These are phyloP conservation scores for Colletotrichum sublineola DNA, from an alignment of 2,329 filamentous ascomycete genomes.

Conservation along the genomic window DNA sequence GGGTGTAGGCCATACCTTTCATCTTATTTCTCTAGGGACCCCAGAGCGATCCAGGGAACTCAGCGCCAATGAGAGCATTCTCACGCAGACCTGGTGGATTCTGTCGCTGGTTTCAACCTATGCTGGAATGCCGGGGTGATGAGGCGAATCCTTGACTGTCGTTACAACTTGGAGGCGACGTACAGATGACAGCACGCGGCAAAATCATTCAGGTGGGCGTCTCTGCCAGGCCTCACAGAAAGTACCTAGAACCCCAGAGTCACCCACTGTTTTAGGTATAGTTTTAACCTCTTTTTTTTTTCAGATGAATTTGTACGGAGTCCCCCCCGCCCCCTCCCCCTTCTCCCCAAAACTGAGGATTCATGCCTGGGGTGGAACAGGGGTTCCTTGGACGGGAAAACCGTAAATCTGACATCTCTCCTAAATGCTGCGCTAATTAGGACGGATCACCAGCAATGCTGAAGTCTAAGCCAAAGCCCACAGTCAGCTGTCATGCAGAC, in stretches of 20 bases:
- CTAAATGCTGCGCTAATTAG: neutral
- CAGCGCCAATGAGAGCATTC: neutral
- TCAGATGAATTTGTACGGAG: neutral
- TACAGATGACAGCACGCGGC: neutral
- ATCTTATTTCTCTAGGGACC: neutral
- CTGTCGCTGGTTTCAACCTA: neutral
- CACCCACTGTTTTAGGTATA: neutral
- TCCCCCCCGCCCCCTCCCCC: neutral
- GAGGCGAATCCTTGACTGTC: neutral
- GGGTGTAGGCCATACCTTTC: neutral
- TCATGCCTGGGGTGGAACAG: neutral
- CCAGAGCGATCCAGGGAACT: neutral
- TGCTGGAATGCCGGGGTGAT: neutral
- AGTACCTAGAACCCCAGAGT: neutral
- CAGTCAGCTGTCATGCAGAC: neutral
- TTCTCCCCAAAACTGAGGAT: neutral
- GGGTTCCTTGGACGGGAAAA: neutral
- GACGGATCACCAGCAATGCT: neutral
- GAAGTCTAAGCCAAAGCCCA: neutral
- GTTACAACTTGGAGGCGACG: neutral
- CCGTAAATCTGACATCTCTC: neutral
- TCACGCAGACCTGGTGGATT: neutral
- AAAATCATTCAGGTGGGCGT: neutral
- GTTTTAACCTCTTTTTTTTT: neutral
- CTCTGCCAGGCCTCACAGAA: neutral